Percentiles rank a stretch among this genome's conserved stretches.
phyloP scores from a whole-genome alignment of 2,329 filamentous ascomycete genomes.

The Colletotrichum phormii region DNA sequence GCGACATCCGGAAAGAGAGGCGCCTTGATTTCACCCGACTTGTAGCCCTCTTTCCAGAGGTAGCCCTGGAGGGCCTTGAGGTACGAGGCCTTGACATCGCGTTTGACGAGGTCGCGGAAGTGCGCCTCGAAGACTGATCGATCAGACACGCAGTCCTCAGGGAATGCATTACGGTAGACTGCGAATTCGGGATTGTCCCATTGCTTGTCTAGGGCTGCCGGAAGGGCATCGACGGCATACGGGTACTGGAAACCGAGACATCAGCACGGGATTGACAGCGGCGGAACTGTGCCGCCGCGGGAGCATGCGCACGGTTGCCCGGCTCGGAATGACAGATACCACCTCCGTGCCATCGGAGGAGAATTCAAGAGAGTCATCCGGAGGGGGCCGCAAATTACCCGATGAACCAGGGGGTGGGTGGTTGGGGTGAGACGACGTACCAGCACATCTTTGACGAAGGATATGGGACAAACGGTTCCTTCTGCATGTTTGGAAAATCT shows the following conservation, averaged over 20 bases:
- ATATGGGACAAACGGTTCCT: slow-evolving; percentile 85
- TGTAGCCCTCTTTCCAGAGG: slow-evolving; percentile 82
- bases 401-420: slow-evolving; percentile 34
- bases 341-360: slow-evolving; percentile 27
- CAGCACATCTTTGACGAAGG: slow-evolving; percentile 85
- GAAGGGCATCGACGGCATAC: slow-evolving; percentile 77
- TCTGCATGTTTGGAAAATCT: slow-evolving; percentile 60
- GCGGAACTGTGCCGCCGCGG: slow-evolving; percentile 7
- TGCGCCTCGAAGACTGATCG: slow-evolving; percentile 72
- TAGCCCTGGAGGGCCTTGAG: slow-evolving; percentile 85
- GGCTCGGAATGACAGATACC: slow-evolving; percentile 21
- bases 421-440: slow-evolving; percentile 63
- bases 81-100: slow-evolving; percentile 81
- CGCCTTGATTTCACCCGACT: slow-evolving; percentile 74
- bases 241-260: slow-evolving; percentile 69
- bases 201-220: slow-evolving; percentile 70
- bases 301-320: slow-evolving; percentile 13
- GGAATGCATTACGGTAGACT: slow-evolving; percentile 78
- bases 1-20: slow-evolving; percentile 81
- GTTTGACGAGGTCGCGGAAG: slow-evolving; percentile 75
- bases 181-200: slow-evolving; percentile 76
- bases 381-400: slow-evolving; percentile 34
- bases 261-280: slow-evolving; percentile 15
- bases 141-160: slow-evolving; percentile 69
- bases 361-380: slow-evolving; percentile 24